Conservation (phyloP, 1,139 yeast genomes). For the Torulaspora pretoriensis region DNA sequence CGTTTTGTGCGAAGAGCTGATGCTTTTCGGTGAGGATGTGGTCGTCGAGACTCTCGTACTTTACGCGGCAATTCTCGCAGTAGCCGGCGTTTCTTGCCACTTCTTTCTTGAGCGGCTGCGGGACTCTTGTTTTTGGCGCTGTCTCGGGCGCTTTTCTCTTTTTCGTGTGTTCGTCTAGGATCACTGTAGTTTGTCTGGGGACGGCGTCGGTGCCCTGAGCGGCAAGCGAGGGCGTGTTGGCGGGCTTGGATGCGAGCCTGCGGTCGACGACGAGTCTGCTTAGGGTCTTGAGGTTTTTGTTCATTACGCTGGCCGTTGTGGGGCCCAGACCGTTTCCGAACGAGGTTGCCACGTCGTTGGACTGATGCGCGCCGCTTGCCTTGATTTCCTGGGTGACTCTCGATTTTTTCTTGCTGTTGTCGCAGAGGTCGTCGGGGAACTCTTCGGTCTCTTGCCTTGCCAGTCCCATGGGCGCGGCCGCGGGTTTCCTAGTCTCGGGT, state of each 20-base stretch:
- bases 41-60: slow-evolving; percentile 73
- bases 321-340: slow-evolving; percentile 38
- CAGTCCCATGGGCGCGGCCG: slow-evolving; percentile 7
- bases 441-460: slow-evolving; percentile 35
- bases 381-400: slow-evolving; percentile 34
- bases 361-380: slow-evolving; percentile 38
- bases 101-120: slow-evolving; percentile 13
- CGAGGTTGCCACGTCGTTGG: slow-evolving; percentile 34
- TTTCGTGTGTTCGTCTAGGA: slow-evolving; percentile 7
- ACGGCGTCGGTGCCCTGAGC: slow-evolving; percentile 3
- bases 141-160: slow-evolving; percentile 7
- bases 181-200: background rate
- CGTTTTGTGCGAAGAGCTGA: slow-evolving; percentile 71
- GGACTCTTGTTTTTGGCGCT: slow-evolving; percentile 7
- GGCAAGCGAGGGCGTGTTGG: slow-evolving; percentile 1
- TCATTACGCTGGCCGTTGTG: slow-evolving; percentile 35
- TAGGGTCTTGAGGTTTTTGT: slow-evolving; percentile 31
- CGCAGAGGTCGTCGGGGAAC: slow-evolving; percentile 33
- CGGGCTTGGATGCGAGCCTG: slow-evolving; percentile 22
- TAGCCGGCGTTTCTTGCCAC: slow-evolving; percentile 49
- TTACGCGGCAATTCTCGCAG: slow-evolving; percentile 91
- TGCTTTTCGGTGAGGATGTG: slow-evolving; percentile 74
- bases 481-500: background rate
- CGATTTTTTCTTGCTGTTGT: slow-evolving; percentile 22
- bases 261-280: slow-evolving; percentile 35